Evolutionary conservation across 192 early-diverging fungal genomes (phyloP).

Genomic region (Backusella macrospora): DNA sequence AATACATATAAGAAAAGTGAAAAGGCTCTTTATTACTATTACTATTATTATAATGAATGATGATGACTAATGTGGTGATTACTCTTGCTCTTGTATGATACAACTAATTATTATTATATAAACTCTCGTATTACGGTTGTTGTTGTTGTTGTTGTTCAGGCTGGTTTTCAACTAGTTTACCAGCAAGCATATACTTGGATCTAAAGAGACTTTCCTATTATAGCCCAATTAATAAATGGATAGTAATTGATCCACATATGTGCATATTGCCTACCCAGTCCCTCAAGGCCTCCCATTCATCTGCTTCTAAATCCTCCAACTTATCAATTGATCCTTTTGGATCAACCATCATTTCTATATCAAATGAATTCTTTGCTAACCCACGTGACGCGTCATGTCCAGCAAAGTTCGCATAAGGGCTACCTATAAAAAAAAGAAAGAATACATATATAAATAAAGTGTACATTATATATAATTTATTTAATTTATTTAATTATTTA

Average conservation of each 20-base stretch:
- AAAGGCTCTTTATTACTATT: background rate
- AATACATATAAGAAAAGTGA: background rate
- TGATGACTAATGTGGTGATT: background rate
- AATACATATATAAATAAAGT: conserved; percentile 6
- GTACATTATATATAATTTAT: background rate
- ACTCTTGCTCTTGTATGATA: background rate
- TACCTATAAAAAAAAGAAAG: conserved; percentile 50
- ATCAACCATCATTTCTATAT: conserved; percentile 67
- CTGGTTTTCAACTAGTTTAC: conserved; percentile 59
- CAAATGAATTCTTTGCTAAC: conserved; percentile 87
- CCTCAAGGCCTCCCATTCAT: conserved; percentile 73
- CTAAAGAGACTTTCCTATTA: conserved; percentile 61
- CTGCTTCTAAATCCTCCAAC: conserved; percentile 70
- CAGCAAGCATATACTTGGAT: conserved; percentile 76
- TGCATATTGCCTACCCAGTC: conserved; percentile 63
- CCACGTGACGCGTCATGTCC: conserved; percentile 96
- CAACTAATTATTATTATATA: background rate
- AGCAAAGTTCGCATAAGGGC: conserved; percentile 94
- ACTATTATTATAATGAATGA: background rate
- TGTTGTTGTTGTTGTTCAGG: background rate
- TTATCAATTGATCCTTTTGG: conserved; percentile 76
- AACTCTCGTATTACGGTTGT: background rate
- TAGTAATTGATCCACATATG: no score
- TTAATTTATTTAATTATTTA: background rate
- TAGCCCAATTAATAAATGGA: background rate